Percentiles rank a stretch among this genome's conserved stretches.
phyloP scores from a whole-genome alignment of 371 early-diverging fungal species.

The Mucor racemosus region DNA sequence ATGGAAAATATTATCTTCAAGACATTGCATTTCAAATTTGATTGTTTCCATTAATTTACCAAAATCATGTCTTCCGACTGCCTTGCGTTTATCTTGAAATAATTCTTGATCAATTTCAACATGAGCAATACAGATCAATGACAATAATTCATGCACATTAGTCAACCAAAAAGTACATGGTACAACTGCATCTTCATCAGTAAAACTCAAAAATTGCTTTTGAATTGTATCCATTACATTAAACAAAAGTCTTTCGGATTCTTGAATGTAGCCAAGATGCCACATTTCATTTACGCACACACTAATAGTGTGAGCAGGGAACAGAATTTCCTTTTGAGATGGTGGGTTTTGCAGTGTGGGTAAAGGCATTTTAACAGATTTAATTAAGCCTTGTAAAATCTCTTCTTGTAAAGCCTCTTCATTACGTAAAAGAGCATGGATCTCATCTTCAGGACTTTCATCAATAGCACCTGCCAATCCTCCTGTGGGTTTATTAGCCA shows the following conservation, averaged over 20 bases:
- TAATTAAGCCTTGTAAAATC: conserved; percentile 87
- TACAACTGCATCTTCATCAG: conserved; percentile 64
- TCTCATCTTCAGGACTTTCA: conserved; percentile 57
- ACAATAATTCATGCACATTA: conserved; percentile 92
- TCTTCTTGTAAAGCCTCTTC: conserved; percentile 86
- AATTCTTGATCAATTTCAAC: conserved; percentile 42
- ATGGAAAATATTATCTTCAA: conserved; percentile 74
- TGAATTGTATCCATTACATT: conserved; percentile 87
- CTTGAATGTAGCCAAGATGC: conserved; percentile 76
- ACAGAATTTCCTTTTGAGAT: conserved; percentile 85
- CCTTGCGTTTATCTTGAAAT: conserved; percentile 33
- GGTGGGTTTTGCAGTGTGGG: conserved; percentile 84
- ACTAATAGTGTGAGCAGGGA: conserved; percentile 92
- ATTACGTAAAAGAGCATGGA: conserved; percentile 58
- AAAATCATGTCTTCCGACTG: conserved; percentile 46
- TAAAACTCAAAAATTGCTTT: conserved; percentile 63
- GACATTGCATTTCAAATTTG: conserved; percentile 70
- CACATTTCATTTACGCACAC: conserved; percentile 84
- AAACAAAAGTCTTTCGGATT: conserved; percentile 82
- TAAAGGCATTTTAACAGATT: conserved; percentile 86
- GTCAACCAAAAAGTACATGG: conserved; percentile 90
- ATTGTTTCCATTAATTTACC: conserved; percentile 62
- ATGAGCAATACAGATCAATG: conserved; percentile 52
- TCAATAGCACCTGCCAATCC: conserved; percentile 35
- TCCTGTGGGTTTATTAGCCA: conserved; percentile 24